Evolutionary conservation across 176 grass and related monocot genomes (phyloP).

Genomic region (Calamus simplicifolius): DNA sequence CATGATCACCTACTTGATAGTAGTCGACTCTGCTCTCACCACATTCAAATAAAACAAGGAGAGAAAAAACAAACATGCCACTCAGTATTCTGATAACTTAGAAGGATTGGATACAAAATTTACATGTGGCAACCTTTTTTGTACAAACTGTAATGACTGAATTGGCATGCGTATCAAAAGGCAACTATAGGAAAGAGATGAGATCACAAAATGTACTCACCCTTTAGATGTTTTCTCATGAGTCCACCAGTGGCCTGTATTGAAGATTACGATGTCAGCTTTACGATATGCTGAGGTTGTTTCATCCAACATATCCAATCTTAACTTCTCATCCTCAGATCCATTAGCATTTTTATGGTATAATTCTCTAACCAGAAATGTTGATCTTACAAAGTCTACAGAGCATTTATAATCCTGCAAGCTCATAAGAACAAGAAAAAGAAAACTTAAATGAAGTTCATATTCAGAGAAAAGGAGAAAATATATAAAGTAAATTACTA

Average conservation of each 20-base stretch:
- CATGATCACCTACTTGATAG: constrained; percentile 74
- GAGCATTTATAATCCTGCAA: constrained; percentile 74
- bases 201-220: constrained; percentile 19
- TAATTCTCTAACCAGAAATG: constrained; percentile 64
- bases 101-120: neutral
- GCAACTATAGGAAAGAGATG: no score
- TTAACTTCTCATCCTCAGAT: constrained; percentile 39
- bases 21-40: constrained; percentile 47
- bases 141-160: no score
- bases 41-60: neutral
- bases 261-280: constrained; percentile 79
- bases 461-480: neutral
- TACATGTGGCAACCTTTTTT: neutral
- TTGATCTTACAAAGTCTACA: constrained; percentile 79
- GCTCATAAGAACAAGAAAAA: neutral
- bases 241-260: constrained; percentile 95
- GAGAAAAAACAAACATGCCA: constrained; percentile 1
- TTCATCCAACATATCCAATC: constrained; percentile 59
- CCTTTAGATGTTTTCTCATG: constrained; percentile 75
- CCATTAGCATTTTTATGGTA: constrained; percentile 19
- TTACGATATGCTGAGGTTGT: constrained; percentile 49
- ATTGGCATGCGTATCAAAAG: no score
- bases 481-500: neutral
- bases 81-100: neutral
- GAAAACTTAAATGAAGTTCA: neutral